Evolutionary conservation across 257 asterid species (phyloP).

Genomic region (Petrea volubilis): DNA sequence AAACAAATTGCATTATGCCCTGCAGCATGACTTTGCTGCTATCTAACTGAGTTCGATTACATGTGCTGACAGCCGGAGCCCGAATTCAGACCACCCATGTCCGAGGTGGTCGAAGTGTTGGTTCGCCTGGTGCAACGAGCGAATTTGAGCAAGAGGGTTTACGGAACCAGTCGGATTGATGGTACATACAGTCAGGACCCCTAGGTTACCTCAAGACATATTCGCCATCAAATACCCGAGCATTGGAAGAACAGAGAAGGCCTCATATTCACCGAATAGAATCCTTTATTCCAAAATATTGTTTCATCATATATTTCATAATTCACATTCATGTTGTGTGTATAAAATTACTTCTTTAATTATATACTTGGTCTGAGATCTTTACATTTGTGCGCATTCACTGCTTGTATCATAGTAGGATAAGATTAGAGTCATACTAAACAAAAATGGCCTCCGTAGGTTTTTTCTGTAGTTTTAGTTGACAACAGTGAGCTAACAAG

Average conservation of each 20-base stretch:
- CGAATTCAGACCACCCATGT: constrained; percentile 97
- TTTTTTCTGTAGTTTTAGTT: no score
- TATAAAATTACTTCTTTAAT: no score
- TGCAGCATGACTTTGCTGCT: neutral
- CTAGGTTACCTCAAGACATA: neutral
- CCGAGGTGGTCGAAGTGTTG: constrained; percentile 92
- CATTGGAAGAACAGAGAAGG: neutral
- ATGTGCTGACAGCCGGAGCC: constrained; percentile 76
- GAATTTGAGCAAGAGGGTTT: constrained; percentile 91
- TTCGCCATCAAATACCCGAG: neutral
- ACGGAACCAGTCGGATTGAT: constrained; percentile 61
- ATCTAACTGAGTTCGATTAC: neutral
- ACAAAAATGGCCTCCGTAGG: neutral
- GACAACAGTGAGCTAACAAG: neutral
- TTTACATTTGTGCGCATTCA: neutral
- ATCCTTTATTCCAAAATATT: no score
- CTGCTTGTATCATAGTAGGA: neutral
- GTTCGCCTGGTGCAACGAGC: constrained; percentile 93
- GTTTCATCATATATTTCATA: no score
- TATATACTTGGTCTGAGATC: no score
- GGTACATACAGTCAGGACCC: constrained; percentile 47
- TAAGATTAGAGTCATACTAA: neutral
- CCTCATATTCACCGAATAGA: neutral
- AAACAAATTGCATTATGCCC: neutral
- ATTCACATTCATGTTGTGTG: no score